These are phyloP conservation scores for Sphagnum fallax DNA, from an alignment of 228 moss, liverwort and hornwort species.

Conservation along the genomic window DNA sequence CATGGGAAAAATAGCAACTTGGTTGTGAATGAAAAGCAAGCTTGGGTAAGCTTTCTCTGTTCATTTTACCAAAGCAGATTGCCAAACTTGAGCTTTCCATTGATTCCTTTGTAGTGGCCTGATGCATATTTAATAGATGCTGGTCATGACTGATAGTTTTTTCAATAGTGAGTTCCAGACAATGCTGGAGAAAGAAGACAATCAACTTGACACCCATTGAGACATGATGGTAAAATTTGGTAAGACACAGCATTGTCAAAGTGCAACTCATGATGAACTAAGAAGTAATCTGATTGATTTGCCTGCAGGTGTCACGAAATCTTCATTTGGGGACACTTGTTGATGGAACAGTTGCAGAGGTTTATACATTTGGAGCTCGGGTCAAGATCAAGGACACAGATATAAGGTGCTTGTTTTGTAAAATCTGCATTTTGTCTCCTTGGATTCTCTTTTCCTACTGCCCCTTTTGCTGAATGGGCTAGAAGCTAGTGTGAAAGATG, in stretches of 20 bases:
- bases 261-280: too few species aligned
- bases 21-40: constrained; percentile 69
- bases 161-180: too few species aligned
- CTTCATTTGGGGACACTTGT: constrained; percentile 53
- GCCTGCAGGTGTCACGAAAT: constrained; percentile 30
- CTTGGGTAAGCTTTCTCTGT: constrained; percentile 48
- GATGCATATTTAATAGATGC: too few species aligned
- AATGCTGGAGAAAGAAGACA: too few species aligned
- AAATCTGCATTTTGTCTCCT: not conserved
- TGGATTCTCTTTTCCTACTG: too few species aligned
- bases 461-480: not conserved
- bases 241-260: too few species aligned
- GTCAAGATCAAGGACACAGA: constrained; percentile 50
- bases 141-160: too few species aligned
- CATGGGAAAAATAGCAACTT: constrained; percentile 49
- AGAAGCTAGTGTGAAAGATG: not conserved
- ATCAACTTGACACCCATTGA: too few species aligned
- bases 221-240: too few species aligned
- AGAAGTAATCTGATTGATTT: too few species aligned
- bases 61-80: constrained; percentile 9
- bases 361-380: constrained; percentile 60
- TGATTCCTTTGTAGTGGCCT: too few species aligned
- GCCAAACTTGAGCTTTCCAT: too few species aligned
- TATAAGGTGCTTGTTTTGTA: constrained; percentile 32
- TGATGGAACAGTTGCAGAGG: constrained; percentile 45